A percentile compares a stretch with the other conserved stretches of the same genome.
Evolutionary conservation across 2,329 filamentous ascomycete genomes (phyloP).

Genomic region (Botrytis sinoallii): DNA sequence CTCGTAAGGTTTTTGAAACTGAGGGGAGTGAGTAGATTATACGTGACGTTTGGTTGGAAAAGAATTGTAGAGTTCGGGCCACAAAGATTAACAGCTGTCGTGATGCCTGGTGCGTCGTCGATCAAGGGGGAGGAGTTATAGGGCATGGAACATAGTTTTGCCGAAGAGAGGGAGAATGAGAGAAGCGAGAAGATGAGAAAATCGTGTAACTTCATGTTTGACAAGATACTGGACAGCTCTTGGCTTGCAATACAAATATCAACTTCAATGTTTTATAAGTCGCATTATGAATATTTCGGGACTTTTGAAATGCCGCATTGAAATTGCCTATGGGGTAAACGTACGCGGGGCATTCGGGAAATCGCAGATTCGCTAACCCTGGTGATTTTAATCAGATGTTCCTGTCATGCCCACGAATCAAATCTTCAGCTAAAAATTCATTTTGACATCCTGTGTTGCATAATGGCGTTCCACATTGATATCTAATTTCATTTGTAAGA

Average conservation of each 20-base stretch:
- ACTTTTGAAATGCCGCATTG: neutral
- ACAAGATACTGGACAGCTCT: neutral
- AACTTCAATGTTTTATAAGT: neutral
- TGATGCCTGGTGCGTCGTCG: constrained; percentile 3
- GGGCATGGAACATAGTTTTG: constrained; percentile 14
- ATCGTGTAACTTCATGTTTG: neutral
- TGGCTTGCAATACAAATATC: neutral
- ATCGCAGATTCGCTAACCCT: neutral
- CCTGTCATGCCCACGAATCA: neutral
- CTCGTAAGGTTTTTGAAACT: neutral
- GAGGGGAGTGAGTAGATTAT: constrained; percentile 10
- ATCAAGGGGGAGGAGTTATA: neutral
- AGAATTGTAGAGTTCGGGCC: neutral
- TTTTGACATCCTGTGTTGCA: neutral
- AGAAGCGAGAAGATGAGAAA: neutral
- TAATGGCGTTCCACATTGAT: neutral
- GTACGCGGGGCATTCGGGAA: neutral
- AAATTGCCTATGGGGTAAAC: neutral
- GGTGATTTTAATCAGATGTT: neutral
- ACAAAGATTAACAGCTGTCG: neutral
- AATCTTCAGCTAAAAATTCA: neutral
- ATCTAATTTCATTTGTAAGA: neutral
- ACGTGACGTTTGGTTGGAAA: constrained; percentile 7
- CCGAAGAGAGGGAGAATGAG: neutral
- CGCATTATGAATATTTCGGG: no score